Conservation (phyloP, 139 green algal genomes). For the Dunaliella sp. region DNA sequence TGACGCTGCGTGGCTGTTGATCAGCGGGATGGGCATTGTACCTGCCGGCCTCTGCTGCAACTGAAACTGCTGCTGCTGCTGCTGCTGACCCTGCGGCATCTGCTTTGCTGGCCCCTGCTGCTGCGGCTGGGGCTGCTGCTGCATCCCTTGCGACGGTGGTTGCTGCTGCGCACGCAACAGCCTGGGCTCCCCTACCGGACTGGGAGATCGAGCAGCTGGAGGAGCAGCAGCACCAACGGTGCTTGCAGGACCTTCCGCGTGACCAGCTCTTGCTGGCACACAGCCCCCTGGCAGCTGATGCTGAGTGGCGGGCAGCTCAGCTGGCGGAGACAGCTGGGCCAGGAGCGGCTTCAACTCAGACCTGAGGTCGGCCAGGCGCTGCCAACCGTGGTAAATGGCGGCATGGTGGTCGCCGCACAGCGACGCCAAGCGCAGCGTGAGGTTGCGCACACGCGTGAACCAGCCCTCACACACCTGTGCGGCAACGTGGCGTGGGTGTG, state of each 20-base stretch:
- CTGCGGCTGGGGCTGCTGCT: not conserved
- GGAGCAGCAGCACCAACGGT: no score
- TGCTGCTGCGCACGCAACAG: no score
- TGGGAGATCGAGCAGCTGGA: no score
- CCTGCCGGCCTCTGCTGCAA: not conserved
- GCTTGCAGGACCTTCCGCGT: no score
- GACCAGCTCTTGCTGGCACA: no score
- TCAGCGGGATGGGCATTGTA: not conserved
- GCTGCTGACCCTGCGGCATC: not conserved
- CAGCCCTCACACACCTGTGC: slow-evolving; percentile 73
- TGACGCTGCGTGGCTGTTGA: slow-evolving; percentile 14
- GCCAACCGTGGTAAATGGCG: slow-evolving; percentile 24
- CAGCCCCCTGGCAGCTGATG: not conserved
- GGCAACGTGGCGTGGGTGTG: no score
- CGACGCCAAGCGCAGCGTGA: slow-evolving; percentile 37
- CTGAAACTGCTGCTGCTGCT: not conserved
- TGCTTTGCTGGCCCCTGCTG: not conserved
- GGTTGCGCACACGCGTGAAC: slow-evolving; percentile 51
- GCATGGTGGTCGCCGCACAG: slow-evolving; percentile 33
- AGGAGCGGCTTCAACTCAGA: slow-evolving; percentile 7
- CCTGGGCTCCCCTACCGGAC: no score
- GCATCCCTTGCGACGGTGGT: not conserved
- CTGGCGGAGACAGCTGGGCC: not conserved
- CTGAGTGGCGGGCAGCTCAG: not conserved
- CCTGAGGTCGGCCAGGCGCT: slow-evolving; percentile 21